Evolutionary conservation across 2,329 filamentous ascomycete species (phyloP), one percentile per base, ranked within the genome.

Genomic region (Claviceps humidiphila): DNA sequence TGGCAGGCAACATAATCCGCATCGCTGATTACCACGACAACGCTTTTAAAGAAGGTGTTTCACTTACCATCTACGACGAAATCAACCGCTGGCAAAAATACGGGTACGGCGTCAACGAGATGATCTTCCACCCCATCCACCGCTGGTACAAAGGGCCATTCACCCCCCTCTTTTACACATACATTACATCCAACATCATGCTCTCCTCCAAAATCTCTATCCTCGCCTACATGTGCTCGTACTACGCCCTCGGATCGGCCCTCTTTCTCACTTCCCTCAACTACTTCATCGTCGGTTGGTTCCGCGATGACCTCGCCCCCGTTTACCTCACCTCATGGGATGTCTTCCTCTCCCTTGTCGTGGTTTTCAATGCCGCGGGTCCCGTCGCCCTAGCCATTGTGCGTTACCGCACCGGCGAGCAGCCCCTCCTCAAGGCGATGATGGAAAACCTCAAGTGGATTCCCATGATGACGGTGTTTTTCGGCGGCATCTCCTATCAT

Each of bases 11-110:
- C 64, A 74, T 80, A 39, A 78, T 87, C 46, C 82, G 85, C 13
- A 72, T 88, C 0, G 85, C 78, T 11, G 76, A 81, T 0, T 89
- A 87, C 68, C 79, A 82, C 51, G 77, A 78, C 39, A 77, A 81
- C 5, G 84, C 80, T 6, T 89, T 88, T 68, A 80, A 87, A 60
- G 84, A 87, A 59, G 84, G 84, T 55, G 84, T 87, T 0, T 86
- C 82, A 0, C 71, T 87, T 16, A 87, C 84, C 0, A 81, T 87
- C 8, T 87, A 86, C 60, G 84, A 87, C 56, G 84, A 87, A 60
- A 68, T 87, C 40, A 77, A 78, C 13, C 78, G 84, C 47, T 87
- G 84, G 84, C 80, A 86, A 61, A 87, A 87, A 68, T 84, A 86
- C 52, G 81, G 82, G 0, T 87, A 84, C 58, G 84, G 84, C 7